Conservation (phyloP, 1,284 basidiomycete species). For the Melampsora larici-populina region DNA sequence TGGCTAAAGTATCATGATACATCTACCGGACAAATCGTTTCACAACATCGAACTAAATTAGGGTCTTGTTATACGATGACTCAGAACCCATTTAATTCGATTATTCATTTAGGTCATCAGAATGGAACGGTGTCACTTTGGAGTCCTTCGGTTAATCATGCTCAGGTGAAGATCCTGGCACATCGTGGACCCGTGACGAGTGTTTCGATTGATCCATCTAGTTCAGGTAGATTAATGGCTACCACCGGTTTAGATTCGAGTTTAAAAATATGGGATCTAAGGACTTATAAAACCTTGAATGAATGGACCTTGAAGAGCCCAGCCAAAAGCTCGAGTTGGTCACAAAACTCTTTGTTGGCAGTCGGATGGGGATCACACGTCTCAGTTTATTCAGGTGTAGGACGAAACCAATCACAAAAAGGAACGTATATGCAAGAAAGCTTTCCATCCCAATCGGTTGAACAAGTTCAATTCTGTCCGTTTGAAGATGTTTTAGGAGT, state of each 20-base stretch:
- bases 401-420: conserved; percentile 49
- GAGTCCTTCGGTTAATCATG: conserved; percentile 88
- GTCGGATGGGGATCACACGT: conserved; percentile 75
- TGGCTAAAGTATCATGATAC: conserved; percentile 97
- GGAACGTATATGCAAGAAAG: conserved; percentile 80
- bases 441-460: conserved; percentile 66
- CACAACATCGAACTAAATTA: conserved; percentile 83
- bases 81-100: conserved; percentile 86
- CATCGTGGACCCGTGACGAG: conserved; percentile 83
- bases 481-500: conserved; percentile 89
- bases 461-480: conserved; percentile 68
- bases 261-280: conserved; percentile 91
- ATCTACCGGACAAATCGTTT: conserved; percentile 81
- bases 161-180: conserved; percentile 84
- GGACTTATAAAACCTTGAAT: conserved; percentile 75
- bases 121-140: conserved; percentile 85
- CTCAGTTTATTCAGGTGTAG: conserved; percentile 61
- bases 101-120: conserved; percentile 88
- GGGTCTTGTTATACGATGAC: conserved; percentile 82
- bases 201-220: conserved; percentile 71
- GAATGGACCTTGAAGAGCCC: conserved; percentile 48
- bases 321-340: conserved; percentile 55
- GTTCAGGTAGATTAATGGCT: conserved; percentile 80
- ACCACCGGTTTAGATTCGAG: conserved; percentile 81
- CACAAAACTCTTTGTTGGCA: conserved; percentile 73